Evolutionary conservation across 148 eudicot species (phyloP), one percentile per base, ranked within the genome.

Genomic region (Beta vulgaris): DNA sequence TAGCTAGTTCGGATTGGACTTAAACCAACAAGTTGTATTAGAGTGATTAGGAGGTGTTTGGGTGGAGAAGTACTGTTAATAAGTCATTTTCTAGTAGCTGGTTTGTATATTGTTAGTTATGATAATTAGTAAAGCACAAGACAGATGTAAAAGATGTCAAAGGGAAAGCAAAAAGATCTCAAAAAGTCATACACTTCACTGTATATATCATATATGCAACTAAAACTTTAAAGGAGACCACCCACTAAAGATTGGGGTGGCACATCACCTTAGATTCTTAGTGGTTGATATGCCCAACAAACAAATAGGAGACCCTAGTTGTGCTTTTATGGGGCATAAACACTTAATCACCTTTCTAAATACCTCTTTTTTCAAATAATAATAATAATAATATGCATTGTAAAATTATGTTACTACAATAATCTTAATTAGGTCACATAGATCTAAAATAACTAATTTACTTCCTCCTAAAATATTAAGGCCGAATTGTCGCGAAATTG

Each of bases 51-150:
- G 12, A 6, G 23, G 7, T 23, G 29, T 3, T 43, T 43, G 77
- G 73, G 77, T 60, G 76, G 73, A 60, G 18, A 60, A 35, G 73
- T 13, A 67, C 78, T 69, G 79, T 75, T 80, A 69, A 63, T 70
- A 51, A 34, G 82, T 80, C 82, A 75, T 80, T 74, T 80, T 80
- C 82, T 68, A 26, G 80, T 29, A 63, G 76, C 68, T 67, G 72
- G 73, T 76, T 76, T 67, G 65, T 65, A 66, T 23, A 67, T n/a
- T 36, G 74, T 74, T 68, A 61, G 62, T 43, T 74, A 60, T 78
- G 76, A 78, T 65, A 65, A 74, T 74, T 46, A 69, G 54, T 43
- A 68, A 79, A 44, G 74, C 60, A 46, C 13, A 73, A 63, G 62
- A 69, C 36, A 76, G 68, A 73, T 59, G 73, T 71, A 69, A 74